Evolutionary conservation across 371 early-diverging fungal species (phyloP), one percentile per base, ranked within the genome.

Genomic region (Mucor lusitanicus): DNA sequence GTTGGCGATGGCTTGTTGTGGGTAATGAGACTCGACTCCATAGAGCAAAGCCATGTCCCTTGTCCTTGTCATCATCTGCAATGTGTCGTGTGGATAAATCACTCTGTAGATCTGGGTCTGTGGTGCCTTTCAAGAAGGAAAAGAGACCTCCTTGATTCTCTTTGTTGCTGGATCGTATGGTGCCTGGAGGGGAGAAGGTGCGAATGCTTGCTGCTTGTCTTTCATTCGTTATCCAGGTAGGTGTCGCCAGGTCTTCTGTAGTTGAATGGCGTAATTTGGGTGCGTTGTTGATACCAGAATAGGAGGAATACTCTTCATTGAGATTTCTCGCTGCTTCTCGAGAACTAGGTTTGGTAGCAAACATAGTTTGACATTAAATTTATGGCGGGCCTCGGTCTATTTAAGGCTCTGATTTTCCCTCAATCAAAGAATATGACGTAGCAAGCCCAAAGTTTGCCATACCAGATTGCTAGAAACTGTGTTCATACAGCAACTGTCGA

Each of bases 61-160:
- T 57, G 8, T 39, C 40, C 13, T 77, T 74, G 13, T 5, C 40
- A 17, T 40, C 40, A 12, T 77, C 33, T 4, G 33, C 30, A 17
- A 72, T 55, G 30, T 77, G 77, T 8, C 68, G 70, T 23, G 74
- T 77, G 12, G 77, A 74, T 2, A 77, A 55, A 21, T 77, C 77
- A 6, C 63, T 46, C 12, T 44, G 35, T 7, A 44, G 58, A 13
- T 55, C 58, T 30, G 59, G 60, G n/a, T 63, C 42, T 6, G 9
- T 59, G n/a, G 23, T 28, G 25, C 19, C 30, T 21, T 32, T 35
- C 12, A 55, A 60, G 53, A 11, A 69, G 6, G 23, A 50, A 63
- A 30, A 44, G 6, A 17, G 13, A 23, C 13, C 25, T 17, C 39
- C 35, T 28, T 35, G 32, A n/a, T 62, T 44, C 1, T 19, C 11